phyloP scores from a whole-genome alignment of 257 asterid species.

The Cinchona pubescens region DNA sequence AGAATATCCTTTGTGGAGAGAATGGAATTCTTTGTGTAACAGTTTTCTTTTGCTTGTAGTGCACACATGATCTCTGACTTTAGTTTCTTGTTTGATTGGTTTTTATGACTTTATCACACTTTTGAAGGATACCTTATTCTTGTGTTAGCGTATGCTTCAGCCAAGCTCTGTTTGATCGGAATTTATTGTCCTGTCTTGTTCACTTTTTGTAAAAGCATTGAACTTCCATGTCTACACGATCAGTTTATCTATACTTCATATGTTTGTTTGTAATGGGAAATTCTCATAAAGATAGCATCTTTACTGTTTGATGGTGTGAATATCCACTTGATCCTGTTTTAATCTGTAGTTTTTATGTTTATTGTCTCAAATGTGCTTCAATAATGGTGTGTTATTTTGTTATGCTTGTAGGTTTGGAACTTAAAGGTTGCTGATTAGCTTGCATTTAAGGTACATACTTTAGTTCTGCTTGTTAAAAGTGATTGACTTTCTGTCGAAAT shows the following conservation, averaged over 20 bases:
- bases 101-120: background rate
- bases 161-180: constrained; percentile 4
- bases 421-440: constrained; percentile 38
- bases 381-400: constrained; percentile 16
- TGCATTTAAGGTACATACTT: constrained; percentile 29
- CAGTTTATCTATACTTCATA: background rate
- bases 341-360: background rate
- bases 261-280: background rate
- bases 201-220: background rate
- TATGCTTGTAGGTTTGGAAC: constrained; percentile 49
- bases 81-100: constrained; percentile 24
- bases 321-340: background rate
- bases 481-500: background rate
- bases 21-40: constrained; percentile 50
- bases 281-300: background rate
- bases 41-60: constrained; percentile 36
- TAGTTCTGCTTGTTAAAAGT: background rate
- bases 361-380: constrained; percentile 16
- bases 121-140: constrained; percentile 10
- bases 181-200: background rate
- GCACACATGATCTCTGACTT: constrained; percentile 25
- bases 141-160: background rate
- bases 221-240: background rate
- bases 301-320: background rate
- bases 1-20: constrained; percentile 49